Evolutionary conservation across 352 stramenopile genomes (phyloP).

Genomic region (Thraustotheca clavata): DNA sequence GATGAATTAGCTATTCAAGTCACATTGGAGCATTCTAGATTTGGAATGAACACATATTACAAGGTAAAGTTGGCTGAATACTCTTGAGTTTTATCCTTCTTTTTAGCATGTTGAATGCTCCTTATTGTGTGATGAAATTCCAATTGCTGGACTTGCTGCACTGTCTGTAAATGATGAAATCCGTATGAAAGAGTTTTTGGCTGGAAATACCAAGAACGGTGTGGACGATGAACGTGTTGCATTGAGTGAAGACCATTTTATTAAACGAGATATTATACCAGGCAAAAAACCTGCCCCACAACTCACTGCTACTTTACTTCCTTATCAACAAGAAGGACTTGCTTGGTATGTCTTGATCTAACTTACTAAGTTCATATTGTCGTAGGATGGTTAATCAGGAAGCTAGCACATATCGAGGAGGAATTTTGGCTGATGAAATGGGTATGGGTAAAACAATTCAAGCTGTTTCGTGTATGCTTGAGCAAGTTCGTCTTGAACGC

Average conservation of each 20-base stretch:
- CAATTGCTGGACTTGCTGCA: conserved; percentile 27
- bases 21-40: conserved; percentile 63
- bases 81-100: not conserved
- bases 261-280: conserved; percentile 52
- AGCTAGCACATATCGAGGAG: conserved; percentile 78
- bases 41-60: conserved; percentile 69
- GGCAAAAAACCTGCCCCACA: conserved; percentile 64
- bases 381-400: conserved; percentile 84
- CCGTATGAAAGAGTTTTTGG: conserved; percentile 45
- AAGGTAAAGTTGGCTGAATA: conserved; percentile 37
- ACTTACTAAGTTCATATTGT: not conserved
- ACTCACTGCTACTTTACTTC: conserved; percentile 88
- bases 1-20: conserved; percentile 46
- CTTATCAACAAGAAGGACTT: conserved; percentile 98
- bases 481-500: conserved; percentile 59
- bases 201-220: conserved; percentile 35
- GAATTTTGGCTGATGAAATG: conserved; percentile 98
- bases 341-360: conserved; percentile 60
- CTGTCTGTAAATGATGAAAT: conserved; percentile 39
- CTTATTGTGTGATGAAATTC: conserved; percentile 28
- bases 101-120: conserved; percentile 38
- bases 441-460: conserved; percentile 97
- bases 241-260: conserved; percentile 61
- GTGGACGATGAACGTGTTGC: conserved; percentile 60
- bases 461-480: conserved; percentile 93